Evolutionary conservation across 768 basidiomycete genomes (phyloP), one percentile per base, ranked within the genome.

Genomic region (Trametes sanguinea): DNA sequence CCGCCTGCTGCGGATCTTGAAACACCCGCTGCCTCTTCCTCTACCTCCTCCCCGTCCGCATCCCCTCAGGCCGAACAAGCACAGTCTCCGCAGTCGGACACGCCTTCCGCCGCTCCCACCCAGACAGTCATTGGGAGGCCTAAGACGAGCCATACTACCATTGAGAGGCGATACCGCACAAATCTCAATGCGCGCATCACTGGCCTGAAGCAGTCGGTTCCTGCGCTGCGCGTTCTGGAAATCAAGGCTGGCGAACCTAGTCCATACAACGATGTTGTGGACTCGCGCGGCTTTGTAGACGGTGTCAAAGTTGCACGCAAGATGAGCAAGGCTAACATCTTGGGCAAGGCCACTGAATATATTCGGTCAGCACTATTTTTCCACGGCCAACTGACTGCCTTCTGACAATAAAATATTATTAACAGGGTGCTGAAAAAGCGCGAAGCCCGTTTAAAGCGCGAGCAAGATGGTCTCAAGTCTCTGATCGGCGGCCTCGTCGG

Each of bases 221-320:
- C 92, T 4, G 92, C 92, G 0, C 81, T 94, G 42, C 88, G 92
- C 4, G 86, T 91, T 16, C 78, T 93, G 4, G 91, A 93, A 63
- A 81, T 83, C 64, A 81, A 82, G 62, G 69, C 46, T 35, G 69
- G 69, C 35, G 67, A 67, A 35, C 65, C 62, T 4, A 68, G 54
- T n/a, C 60, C 68, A 0, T 70, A 57, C 52, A 65, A 61, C 6
- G 88, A 89, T 66, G 76, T 83, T 2, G 84, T 91, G n/a, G 92
- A 94, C 63, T 85, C 87, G 40, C 83, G 92, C 3, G 94, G 94
- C 3, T 94, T 88, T 66, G 88, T 94, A 2, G 94, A 95, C 68
- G 94, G 94, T n/a, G 91, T 95, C 70, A 90, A 90, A 72, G 89
- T 94, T 9, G 94, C 94, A 7, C 81, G 92, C 61, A 95, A 94